These are phyloP conservation scores for Septoria linicola DNA, from an alignment of 2,329 filamentous ascomycete species.

Conservation along the genomic window DNA sequence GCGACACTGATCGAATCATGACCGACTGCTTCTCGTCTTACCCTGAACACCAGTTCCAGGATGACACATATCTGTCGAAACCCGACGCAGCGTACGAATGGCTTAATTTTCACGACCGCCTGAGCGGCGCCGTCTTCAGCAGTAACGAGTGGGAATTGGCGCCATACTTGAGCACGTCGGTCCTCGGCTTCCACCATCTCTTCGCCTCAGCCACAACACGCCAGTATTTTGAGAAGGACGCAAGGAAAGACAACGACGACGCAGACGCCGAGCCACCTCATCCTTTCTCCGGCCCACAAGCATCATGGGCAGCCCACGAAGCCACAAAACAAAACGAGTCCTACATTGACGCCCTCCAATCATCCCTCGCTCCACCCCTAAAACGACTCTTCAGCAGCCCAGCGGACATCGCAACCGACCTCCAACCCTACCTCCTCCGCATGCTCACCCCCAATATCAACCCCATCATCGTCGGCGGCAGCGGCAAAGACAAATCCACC, in stretches of 20 bases:
- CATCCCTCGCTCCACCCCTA: slow-evolving; percentile 68
- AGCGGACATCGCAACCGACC: slow-evolving; percentile 74
- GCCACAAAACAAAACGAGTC: slow-evolving; percentile 74
- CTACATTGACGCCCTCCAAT: slow-evolving; percentile 70
- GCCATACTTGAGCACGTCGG: slow-evolving; percentile 80
- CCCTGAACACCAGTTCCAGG: slow-evolving; percentile 83
- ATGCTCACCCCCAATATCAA: slow-evolving; percentile 88
- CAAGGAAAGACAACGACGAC: slow-evolving; percentile 42
- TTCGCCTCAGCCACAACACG: slow-evolving; percentile 72
- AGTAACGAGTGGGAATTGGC: slow-evolving; percentile 90
- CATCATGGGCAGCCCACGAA: slow-evolving; percentile 79
- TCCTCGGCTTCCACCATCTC: slow-evolving; percentile 85
- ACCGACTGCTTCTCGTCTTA: slow-evolving; percentile 84
- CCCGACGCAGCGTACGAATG: slow-evolving; percentile 87
- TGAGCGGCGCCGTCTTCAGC: slow-evolving; percentile 75
- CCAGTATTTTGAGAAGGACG: slow-evolving; percentile 42
- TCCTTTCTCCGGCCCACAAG: slow-evolving; percentile 78
- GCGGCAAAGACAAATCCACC: slow-evolving; percentile 37
- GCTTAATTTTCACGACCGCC: slow-evolving; percentile 87
- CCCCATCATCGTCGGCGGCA: slow-evolving; percentile 73
- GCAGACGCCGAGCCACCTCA: slow-evolving; percentile 40
- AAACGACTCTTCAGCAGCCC: slow-evolving; percentile 75
- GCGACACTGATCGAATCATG: slow-evolving; percentile 75
- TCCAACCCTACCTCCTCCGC: slow-evolving; percentile 78
- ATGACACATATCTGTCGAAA: slow-evolving; percentile 87